Evolutionary conservation across 202 grass and related monocot genomes (phyloP).

Genomic region (Sporobolus alterniflorus): DNA sequence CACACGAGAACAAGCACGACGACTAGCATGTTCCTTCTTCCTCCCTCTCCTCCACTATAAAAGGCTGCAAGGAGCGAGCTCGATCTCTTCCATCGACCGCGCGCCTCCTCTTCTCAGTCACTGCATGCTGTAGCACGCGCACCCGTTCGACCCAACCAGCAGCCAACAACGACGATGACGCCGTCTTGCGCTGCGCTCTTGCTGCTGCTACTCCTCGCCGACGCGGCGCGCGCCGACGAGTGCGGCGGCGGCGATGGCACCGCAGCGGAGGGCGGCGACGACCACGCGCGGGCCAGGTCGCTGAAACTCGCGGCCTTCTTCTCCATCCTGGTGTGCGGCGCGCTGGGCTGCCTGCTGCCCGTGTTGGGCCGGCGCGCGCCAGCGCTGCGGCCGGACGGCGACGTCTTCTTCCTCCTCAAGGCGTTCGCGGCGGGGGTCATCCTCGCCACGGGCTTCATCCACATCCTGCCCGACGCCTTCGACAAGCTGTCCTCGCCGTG

Average conservation of each 20-base stretch:
- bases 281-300: background rate
- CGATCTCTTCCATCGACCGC: background rate
- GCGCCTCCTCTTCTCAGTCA: no score
- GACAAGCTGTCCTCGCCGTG: slow-evolving; percentile 49
- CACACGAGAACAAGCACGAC: no score
- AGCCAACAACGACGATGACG: background rate
- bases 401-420: slow-evolving; percentile 85
- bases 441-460: slow-evolving; percentile 80
- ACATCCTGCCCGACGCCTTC: slow-evolving; percentile 75
- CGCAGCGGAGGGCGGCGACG: slow-evolving; percentile 2
- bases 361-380: slow-evolving; percentile 52
- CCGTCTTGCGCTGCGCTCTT: background rate
- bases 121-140: no score
- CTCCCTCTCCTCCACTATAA: background rate
- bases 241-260: slow-evolving; percentile 13
- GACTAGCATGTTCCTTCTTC: background rate
- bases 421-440: slow-evolving; percentile 83
- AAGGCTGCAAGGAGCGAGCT: background rate
- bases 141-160: background rate
- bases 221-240: slow-evolving; percentile 13
- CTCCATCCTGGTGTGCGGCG: slow-evolving; percentile 67
- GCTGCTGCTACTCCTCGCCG: background rate
- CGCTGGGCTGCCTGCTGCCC: slow-evolving; percentile 57
- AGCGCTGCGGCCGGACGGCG: slow-evolving; percentile 45
- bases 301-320: slow-evolving; percentile 69